Percentiles rank a stretch among this genome's conserved stretches.
Evolutionary conservation across 176 grass and related monocot genomes (phyloP).

Genomic region (Zoysia pacifica): DNA sequence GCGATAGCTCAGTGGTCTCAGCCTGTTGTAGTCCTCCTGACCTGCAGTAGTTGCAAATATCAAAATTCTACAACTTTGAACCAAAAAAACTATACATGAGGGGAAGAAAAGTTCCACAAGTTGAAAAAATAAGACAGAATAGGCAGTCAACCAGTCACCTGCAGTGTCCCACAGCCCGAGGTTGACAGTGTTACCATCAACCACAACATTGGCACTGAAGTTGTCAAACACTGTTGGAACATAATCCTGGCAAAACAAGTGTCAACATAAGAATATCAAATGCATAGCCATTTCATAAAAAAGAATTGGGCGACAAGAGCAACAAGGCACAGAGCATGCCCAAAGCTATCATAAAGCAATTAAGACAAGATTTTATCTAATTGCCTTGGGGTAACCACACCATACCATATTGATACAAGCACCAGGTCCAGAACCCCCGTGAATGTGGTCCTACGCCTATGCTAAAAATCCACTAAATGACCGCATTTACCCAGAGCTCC

Average conservation of each 20-base stretch:
- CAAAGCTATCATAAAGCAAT: conserved; percentile 3
- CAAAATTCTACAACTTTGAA: neutral
- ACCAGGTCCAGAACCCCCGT: conserved; percentile 15
- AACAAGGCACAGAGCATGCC: neutral
- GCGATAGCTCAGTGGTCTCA: conserved; percentile 80
- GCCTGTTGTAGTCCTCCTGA: conserved; percentile 79
- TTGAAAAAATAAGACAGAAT: conserved; percentile 23
- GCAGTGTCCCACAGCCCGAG: conserved; percentile 78
- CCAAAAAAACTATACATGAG: neutral
- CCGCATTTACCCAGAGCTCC: conserved; percentile 26
- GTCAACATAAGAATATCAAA: conserved; percentile 1
- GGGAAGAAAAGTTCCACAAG: neutral
- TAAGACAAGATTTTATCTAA: conserved; percentile 3
- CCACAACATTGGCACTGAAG: conserved; percentile 80
- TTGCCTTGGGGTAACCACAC: conserved; percentile 22
- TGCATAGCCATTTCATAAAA: neutral
- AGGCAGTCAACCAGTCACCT: conserved; percentile 33
- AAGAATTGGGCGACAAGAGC: neutral
- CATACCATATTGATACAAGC: conserved; percentile 23
- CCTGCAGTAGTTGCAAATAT: conserved; percentile 47
- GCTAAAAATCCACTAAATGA: conserved; percentile 1
- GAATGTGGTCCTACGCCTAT: conserved; percentile 43
- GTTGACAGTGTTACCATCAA: conserved; percentile 79
- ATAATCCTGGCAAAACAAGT: conserved; percentile 57
- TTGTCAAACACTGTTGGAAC: conserved; percentile 78